These are phyloP conservation scores for Fusarium mangiferae DNA, from an alignment of 2,329 filamentous ascomycete species.

Conservation along the genomic window DNA sequence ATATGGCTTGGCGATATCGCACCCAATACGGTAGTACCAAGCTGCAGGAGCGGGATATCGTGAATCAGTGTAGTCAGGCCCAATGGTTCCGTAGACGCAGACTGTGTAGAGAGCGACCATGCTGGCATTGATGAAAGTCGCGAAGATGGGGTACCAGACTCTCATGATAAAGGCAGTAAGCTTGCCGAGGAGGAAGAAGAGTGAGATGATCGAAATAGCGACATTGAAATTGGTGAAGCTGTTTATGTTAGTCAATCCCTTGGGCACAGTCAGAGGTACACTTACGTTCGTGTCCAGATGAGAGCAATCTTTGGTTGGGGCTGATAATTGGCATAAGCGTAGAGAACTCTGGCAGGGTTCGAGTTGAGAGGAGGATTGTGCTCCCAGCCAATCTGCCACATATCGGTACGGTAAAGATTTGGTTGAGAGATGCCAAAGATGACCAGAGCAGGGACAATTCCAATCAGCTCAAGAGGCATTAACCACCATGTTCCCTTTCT, in stretches of 20 bases:
- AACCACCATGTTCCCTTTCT: conserved; percentile 69
- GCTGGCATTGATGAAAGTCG: conserved; percentile 65
- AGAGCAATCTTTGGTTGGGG: conserved; percentile 71
- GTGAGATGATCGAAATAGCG: conserved; percentile 77
- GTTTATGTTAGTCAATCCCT: not conserved
- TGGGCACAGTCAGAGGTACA: conserved; percentile 35
- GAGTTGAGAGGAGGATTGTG: conserved; percentile 74
- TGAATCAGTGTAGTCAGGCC: conserved; percentile 76
- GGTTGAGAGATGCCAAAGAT: conserved; percentile 80
- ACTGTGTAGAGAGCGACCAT: conserved; percentile 72
- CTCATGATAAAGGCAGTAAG: conserved; percentile 76
- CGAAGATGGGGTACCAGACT: conserved; percentile 74
- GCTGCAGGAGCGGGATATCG: conserved; percentile 69
- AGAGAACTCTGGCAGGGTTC: conserved; percentile 74
- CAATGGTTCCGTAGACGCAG: conserved; percentile 76
- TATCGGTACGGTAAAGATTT: conserved; percentile 74
- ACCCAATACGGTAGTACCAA: conserved; percentile 81
- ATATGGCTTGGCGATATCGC: conserved; percentile 66
- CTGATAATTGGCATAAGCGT: conserved; percentile 77
- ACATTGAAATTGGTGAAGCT: conserved; percentile 82
- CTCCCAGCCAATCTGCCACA: conserved; percentile 78
- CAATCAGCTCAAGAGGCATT: conserved; percentile 72
- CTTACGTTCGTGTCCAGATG: conserved; percentile 79
- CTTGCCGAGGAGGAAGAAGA: conserved; percentile 80
- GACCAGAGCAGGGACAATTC: conserved; percentile 73